Conservation (phyloP, 2,329 filamentous ascomycete genomes). For the Fulvia fulva region DNA sequence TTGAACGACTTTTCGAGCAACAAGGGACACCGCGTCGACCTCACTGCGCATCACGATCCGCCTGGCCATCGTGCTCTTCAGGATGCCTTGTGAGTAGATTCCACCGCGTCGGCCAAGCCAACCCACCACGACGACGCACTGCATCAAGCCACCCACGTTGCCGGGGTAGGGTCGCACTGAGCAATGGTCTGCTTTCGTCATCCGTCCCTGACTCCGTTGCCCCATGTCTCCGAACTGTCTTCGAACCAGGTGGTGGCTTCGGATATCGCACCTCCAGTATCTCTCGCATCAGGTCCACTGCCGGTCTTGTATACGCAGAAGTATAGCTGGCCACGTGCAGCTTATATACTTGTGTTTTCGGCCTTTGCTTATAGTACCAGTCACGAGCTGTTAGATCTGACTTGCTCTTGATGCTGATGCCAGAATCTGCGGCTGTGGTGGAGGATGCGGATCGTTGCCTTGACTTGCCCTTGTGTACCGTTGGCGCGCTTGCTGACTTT, state of each 20-base stretch:
- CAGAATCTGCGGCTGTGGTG: neutral
- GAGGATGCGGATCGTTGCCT: neutral
- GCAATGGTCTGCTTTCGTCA: neutral
- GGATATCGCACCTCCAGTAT: slow-evolving; percentile 23
- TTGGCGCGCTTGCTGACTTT: neutral
- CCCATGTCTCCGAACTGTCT: neutral
- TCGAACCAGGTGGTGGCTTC: neutral
- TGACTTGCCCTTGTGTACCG: neutral
- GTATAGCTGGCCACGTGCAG: slow-evolving; percentile 18
- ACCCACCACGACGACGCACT: neutral
- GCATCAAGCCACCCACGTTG: neutral
- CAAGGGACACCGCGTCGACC: neutral
- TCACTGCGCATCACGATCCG: neutral
- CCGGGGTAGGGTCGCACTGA: neutral
- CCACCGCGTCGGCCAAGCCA: neutral
- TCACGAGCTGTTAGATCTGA: neutral
- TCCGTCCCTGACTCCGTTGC: neutral
- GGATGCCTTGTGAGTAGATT: neutral
- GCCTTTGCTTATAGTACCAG: slow-evolving; percentile 16
- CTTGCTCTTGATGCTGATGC: slow-evolving; percentile 7
- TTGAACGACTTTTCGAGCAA: neutral
- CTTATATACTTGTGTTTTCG: slow-evolving; percentile 15
- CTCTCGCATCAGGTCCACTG: slow-evolving; percentile 20
- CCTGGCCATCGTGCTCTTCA: neutral
- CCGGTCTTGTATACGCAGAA: slow-evolving; percentile 23